Evolutionary conservation across 164 flowering plant species (phyloP), one percentile per base, ranked within the genome.

Genomic region (Dillenia turbinata): DNA sequence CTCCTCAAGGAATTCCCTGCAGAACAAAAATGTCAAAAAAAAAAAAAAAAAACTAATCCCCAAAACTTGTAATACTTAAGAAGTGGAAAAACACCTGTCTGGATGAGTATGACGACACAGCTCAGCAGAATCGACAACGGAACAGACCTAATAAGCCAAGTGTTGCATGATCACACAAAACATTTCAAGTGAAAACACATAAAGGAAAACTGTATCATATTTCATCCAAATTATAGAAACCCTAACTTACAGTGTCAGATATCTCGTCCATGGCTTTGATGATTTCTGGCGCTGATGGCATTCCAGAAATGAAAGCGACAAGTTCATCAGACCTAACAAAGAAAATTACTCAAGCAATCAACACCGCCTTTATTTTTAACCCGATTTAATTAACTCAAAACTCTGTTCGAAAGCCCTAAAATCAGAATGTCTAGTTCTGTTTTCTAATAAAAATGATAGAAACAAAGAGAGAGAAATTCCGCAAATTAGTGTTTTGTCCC

Each of bases 61-160:
- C 13, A 22, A 22, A 45, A 9, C 24, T 19, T 1, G 2, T 14
- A 49, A 54, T 57, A 49, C 44, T 24, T 47, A 9, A 8, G 1
- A 22, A 47, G 24, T 10, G 50, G 59, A 44, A 19, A 75, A 46
- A 61, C 53, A 92, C 99, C 87, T 88, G 78, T 90, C 96, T 0
- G 99, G 97, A 78, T 95, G 99, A 69, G 99, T 95, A 59, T 84
- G 75, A 69, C 96, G 81, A 69, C 99, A 95, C 9, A 92, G 79
- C 50, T 88, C 96, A 2, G 99, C 96, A 16, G 97, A 92, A 66
- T 95, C 97, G 15, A 90, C 83, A 55, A 92, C 97, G 54, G 89
- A 78, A 62, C 97, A 95, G 15, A 95, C 96, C 99, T 95, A 67
- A 15, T 57, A 60, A 56, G 65, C 1, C 9, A 52, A 60, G 9